A percentile compares a stretch with the other conserved stretches of the same genome.
Evolutionary conservation across 176 grass and related monocot species (phyloP).

Genomic region (Raddia guianensis): DNA sequence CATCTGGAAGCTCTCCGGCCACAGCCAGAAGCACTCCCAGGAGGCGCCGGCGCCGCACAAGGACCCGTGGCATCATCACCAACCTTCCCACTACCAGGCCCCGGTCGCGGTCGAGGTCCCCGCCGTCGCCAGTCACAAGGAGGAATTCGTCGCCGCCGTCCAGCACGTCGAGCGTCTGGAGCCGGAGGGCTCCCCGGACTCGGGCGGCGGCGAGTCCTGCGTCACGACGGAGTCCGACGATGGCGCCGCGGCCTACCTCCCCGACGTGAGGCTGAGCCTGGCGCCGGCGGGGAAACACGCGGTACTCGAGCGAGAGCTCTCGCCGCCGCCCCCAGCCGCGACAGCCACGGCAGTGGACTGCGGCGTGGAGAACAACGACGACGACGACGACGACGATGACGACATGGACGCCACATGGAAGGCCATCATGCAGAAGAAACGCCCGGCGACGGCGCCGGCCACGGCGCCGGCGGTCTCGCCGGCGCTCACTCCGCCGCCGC

Average conservation of each 20-base stretch:
- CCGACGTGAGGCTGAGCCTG: conserved; percentile 16
- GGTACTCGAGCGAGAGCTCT: neutral
- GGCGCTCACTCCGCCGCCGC: neutral
- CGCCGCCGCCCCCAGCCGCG: neutral
- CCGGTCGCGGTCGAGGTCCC: neutral
- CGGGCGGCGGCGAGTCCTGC: conserved; percentile 58
- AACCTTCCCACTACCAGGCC: neutral
- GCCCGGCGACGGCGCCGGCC: neutral
- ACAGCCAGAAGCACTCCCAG: conserved; percentile 61
- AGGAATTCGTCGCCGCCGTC: neutral
- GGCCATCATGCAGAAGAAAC: conserved; percentile 74
- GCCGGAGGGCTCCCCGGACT: conserved; percentile 17
- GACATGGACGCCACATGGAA: conserved; percentile 87
- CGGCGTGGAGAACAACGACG: conserved; percentile 17
- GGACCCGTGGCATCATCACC: conserved; percentile 3
- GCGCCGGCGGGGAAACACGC: conserved; percentile 14
- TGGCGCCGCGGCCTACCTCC: conserved; percentile 21
- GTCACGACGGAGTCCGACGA: conserved; percentile 64
- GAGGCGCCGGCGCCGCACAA: neutral
- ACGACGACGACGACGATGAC: conserved; percentile 56
- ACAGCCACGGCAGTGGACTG: neutral
- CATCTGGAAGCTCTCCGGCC: conserved; percentile 97
- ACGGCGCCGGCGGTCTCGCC: neutral
- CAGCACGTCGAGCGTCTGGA: neutral
- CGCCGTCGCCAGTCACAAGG: neutral